These are phyloP conservation scores for Lasiodiplodia sp. DNA, from an alignment of 2,329 filamentous ascomycete genomes.

Conservation along the genomic window DNA sequence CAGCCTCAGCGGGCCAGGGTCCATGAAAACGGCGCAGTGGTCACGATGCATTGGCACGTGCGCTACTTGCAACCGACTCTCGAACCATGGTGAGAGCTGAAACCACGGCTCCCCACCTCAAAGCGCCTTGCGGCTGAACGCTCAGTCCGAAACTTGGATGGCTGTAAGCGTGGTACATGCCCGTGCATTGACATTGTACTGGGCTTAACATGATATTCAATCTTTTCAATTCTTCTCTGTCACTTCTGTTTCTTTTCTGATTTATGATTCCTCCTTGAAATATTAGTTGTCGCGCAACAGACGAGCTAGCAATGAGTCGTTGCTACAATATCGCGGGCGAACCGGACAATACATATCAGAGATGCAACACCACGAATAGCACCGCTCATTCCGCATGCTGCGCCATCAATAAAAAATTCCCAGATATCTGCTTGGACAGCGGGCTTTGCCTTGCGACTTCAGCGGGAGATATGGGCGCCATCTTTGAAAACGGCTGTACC, in stretches of 20 bases:
- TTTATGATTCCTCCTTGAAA: no score
- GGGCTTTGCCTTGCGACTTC: neutral
- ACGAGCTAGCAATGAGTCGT: neutral
- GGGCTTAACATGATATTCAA: no score
- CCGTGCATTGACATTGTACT: no score
- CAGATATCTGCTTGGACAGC: neutral
- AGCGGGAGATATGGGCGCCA: neutral
- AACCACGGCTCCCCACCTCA: neutral
- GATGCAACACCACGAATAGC: neutral
- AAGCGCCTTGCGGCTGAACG: slow-evolving; percentile 8
- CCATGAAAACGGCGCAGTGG: slow-evolving; percentile 12
- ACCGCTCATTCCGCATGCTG: neutral
- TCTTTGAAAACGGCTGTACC: neutral
- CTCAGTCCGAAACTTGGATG: neutral
- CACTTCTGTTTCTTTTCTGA: no score
- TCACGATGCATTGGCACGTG: slow-evolving; percentile 4
- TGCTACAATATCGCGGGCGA: neutral
- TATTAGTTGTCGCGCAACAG: neutral
- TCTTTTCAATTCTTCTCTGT: no score
- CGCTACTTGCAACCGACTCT: neutral
- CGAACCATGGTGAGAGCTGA: slow-evolving; percentile 2
- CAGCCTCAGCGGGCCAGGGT: slow-evolving; percentile 20
- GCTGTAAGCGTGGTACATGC: no score
- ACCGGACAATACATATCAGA: neutral
- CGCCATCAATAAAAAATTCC: neutral